Conservation (phyloP, 164 flowering plant genomes). For the Kalanchoe fedtschenkoi region DNA sequence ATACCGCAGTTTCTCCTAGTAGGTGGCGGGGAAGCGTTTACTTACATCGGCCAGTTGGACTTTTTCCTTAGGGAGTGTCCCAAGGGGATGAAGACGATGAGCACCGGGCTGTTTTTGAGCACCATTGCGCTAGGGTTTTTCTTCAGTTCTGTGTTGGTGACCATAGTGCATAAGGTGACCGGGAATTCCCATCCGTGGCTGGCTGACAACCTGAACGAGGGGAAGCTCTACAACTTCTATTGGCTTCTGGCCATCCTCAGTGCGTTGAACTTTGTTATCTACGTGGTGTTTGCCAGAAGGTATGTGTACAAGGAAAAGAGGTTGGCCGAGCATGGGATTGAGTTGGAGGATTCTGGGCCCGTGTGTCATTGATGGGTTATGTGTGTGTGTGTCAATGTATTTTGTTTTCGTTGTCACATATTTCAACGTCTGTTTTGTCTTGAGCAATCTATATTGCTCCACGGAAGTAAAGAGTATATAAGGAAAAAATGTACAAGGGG, state of each 20-base stretch:
- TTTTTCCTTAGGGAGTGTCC: constrained; percentile 83
- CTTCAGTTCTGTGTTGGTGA: constrained; percentile 52
- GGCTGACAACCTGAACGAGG: constrained; percentile 58
- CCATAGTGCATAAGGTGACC: constrained; percentile 50
- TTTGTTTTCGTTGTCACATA: no score
- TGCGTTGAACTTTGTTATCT: constrained; percentile 36
- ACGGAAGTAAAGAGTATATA: no score
- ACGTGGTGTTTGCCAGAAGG: constrained; percentile 39
- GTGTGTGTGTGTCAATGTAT: no score
- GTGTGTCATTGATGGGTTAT: neutral
- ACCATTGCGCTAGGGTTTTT: constrained; percentile 72
- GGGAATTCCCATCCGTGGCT: constrained; percentile 47
- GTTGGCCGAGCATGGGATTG: constrained; percentile 48
- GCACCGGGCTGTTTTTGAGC: constrained; percentile 73
- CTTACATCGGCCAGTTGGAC: constrained; percentile 66
- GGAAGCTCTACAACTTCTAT: constrained; percentile 63
- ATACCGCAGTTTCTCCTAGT: constrained; percentile 70
- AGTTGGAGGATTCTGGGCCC: constrained; percentile 31
- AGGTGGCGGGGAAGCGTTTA: constrained; percentile 74
- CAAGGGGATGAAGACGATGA: constrained; percentile 85
- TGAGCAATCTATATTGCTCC: no score
- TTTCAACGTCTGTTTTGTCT: no score
- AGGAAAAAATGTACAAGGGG: no score
- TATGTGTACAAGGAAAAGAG: constrained; percentile 63
- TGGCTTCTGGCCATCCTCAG: constrained; percentile 62